Evolutionary conservation across 1,284 basidiomycete species (phyloP), one percentile per base, ranked within the genome.

Genomic region (Ceraceosorus bombacis): DNA sequence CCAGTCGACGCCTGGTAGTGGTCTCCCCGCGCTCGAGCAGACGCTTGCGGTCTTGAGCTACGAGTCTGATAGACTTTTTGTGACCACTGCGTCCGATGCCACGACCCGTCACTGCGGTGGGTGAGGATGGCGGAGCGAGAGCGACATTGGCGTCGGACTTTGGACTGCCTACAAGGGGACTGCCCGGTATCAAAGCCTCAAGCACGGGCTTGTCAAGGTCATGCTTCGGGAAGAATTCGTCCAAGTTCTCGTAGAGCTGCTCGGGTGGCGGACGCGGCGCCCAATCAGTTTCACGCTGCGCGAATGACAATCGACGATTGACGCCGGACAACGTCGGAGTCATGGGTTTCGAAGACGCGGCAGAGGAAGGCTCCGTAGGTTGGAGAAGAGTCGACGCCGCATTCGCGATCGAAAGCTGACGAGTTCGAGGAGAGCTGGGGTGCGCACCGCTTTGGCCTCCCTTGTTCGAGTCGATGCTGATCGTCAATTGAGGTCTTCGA

Each of bases 161-260:
- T 3, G 71, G 65, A 62, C 67, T 64, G 50, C 61, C 60, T 49
- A 70, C 63, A 36, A 77, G 81, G 38, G 90, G 89, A 12, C 82
- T 83, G 40, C 84, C 81, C 0, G 87, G 89, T 0, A 71, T 76
- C 0, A 88, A 86, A 9, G 83, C 82, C 67, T 97, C 93, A 59
- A 97, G 88, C 61, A 98, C 86, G 0, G 94, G 94, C 75, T 90
- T 88, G 79, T 98, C 95, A 54, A 98, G 83, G 75, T 98, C 93
- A 76, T 96, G 90, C 68, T 89, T 86, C 0, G 93, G 93, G 82
- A 99, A 99, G 81, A 90, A 96, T 66, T 89, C 86, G 71, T 97
- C 90, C 6, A 98, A 82, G 59, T 89, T 86, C 59, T 97, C 89
- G 78, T 93, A 92, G 58, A 99, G 87, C 71, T 90, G 88, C 76